Base-by-base conservation (phyloP, 306 rosid species). In the Macrotyloma uniflorum region DNA sequence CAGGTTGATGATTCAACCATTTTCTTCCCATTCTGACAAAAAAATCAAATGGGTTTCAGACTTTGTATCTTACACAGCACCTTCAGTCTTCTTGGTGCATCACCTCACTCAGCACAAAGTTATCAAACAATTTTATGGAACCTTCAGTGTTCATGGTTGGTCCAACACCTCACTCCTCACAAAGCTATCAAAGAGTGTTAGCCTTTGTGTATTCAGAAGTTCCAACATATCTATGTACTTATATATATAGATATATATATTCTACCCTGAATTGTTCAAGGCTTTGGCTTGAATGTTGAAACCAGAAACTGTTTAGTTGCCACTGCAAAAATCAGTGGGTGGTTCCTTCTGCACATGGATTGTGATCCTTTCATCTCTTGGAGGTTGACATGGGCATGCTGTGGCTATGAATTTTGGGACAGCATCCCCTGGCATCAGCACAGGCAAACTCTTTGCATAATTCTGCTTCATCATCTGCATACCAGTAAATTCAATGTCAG, bases 381-480 rank as follows among this genome's bases (percentile, higher is more conserved):
- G 91, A 79, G 85, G 93, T 46, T 78, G 79, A 76, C 91, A 82
- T 8, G 97, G 97, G 61, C 97, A 90, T 49, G 91, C 87, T 77
- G 81, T 28, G 73, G 91, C 97, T 71, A 92, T 84, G 86, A 92
- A 92, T 77, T 84, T 92, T 16, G 97, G 97, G 6, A 92, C 67
- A 2, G 84, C 83, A 72, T 92, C 97, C n/a, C 97, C 97, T 0
- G 97, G 97, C 97, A 92, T 92, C 86, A 86, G 10, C 78, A 92
- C 97, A 0, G 97, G 81, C 78, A 90, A 68, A 77, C 87, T 88
- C 75, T 81, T 33, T 1, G 64, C 77, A 30, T 84, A 82, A 5
- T 45, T 51, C 50, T 81, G 82, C 67, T 88, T 85, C 73, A 16
- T 75, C 84, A 77, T 81, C 97, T 90, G 75, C 35, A 42, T 18